Percentiles rank a stretch among this genome's conserved stretches.
These are phyloP conservation scores for Rhizopogon vulgaris DNA, from an alignment of 768 basidiomycete genomes.

Conservation along the genomic window DNA sequence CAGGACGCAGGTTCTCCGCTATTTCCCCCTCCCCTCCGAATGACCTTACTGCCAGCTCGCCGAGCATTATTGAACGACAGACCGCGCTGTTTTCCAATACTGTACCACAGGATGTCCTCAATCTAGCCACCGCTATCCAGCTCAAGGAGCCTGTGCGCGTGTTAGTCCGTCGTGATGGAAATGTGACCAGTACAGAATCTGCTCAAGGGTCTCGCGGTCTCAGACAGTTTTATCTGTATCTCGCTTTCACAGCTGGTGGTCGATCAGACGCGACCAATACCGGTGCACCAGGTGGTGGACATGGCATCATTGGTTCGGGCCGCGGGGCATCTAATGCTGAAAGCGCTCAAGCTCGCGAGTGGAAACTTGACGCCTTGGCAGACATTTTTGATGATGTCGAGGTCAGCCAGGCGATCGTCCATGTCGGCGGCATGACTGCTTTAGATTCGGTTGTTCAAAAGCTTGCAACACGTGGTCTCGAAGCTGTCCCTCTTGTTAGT, in stretches of 20 bases:
- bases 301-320: slow-evolving; percentile 94
- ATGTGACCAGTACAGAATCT: slow-evolving; percentile 64
- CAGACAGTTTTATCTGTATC: slow-evolving; percentile 93
- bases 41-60: slow-evolving; percentile 26
- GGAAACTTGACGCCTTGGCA: slow-evolving; percentile 90
- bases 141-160: slow-evolving; percentile 95
- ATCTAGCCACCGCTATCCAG: slow-evolving; percentile 88
- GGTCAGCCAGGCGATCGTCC: slow-evolving; percentile 73
- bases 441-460: slow-evolving; percentile 90
- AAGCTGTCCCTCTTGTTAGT: slow-evolving; percentile 83
- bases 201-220: slow-evolving; percentile 74
- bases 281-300: slow-evolving; percentile 45
- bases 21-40: slow-evolving; percentile 43
- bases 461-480: slow-evolving; percentile 76
- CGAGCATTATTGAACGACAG: slow-evolving; percentile 62
- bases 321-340: slow-evolving; percentile 75
- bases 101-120: slow-evolving; percentile 95
- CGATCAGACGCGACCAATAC: slow-evolving; percentile 48
- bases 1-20: slow-evolving; percentile 55
- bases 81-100: slow-evolving; percentile 97
- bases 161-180: slow-evolving; percentile 89
- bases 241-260: slow-evolving; percentile 88
- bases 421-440: slow-evolving; percentile 83
- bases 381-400: slow-evolving; percentile 89
- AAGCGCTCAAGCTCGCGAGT: slow-evolving; percentile 81